Conservation (phyloP, 768 basidiomycete genomes). For the Dentipellis fragilis region DNA sequence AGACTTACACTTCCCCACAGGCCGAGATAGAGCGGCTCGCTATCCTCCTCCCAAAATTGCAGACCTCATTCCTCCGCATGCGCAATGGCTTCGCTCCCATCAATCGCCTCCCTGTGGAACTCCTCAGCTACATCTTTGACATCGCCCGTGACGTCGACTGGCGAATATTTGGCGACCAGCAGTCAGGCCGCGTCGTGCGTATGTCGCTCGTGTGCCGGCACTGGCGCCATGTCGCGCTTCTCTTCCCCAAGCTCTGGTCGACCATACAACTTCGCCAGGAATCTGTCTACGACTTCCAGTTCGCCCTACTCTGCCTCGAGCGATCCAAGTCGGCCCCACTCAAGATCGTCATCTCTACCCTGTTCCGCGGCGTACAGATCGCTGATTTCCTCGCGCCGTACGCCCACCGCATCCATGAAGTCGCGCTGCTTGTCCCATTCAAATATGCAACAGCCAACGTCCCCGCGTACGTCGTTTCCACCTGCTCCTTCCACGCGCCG, state of each 20-base stretch:
- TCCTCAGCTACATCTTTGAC: constrained; percentile 11
- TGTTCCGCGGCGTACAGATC: constrained; percentile 13
- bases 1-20: constrained; percentile 1
- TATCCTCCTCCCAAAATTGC: constrained; percentile 11
- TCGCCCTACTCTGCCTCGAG: constrained; percentile 13
- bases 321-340: constrained; percentile 11
- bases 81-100: constrained; percentile 7
- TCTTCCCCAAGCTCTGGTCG: constrained; percentile 11
- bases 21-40: constrained; percentile 7
- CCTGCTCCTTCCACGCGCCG: constrained; percentile 10
- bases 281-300: constrained; percentile 12
- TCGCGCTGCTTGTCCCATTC: constrained; percentile 10
- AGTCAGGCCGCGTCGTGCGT: constrained; percentile 5
- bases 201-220: constrained; percentile 14
- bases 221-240: constrained; percentile 14
- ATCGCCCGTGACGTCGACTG: constrained; percentile 5
- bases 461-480: constrained; percentile 10
- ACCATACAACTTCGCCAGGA: constrained; percentile 14
- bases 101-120: constrained; percentile 10
- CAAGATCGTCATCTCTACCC: constrained; percentile 11
- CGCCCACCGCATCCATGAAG: constrained; percentile 9
- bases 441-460: constrained; percentile 10
- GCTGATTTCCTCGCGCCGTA: constrained; percentile 12
- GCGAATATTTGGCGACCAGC: constrained; percentile 1
- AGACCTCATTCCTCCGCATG: constrained; percentile 7